Base-by-base conservation (phyloP, 1,284 basidiomycete genomes). In the Irpex lacteus region DNA sequence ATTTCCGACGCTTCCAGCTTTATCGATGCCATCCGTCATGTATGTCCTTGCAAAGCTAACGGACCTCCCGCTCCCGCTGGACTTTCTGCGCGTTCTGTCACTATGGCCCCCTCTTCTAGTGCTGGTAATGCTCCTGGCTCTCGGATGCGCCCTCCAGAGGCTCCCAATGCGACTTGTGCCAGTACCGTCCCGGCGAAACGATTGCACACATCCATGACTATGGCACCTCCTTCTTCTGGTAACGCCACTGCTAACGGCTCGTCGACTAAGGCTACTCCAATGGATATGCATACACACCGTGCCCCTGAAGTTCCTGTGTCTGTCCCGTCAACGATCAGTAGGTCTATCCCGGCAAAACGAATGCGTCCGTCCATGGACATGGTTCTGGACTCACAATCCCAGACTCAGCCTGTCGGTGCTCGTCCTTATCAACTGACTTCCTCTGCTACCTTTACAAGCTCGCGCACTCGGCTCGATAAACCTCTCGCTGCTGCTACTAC, bases 11-110 rank as follows among this genome's bases (percentile, higher is more conserved):
- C 86, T 0, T 71, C 77, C 2, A 81, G 83, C 65, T 88, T 89
- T 68, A 82, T 91, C 64, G 80, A 86, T 55, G 77, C 82, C 4
- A 86, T 92, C 67, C 81, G 82, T 61, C 78, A 81, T 19, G 81
- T 91, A 49, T 92, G 90, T 71, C 90, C 89, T 1, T 92, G 90
- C 78, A 91, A 73, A 57, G 68, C 69, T 18, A 74, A 74, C 53
- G 55, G 67, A 26, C 63, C 61, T 5, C 67, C 70, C 40, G 63
- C 66, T 26, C 50, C 63, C 13, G 26, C 26, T 44, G 47, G 63
- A 9, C 65, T 65, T 60, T 60, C 56, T 21, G 60, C 15, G 5
- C 67, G 66, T 4, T 52, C 63, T 49, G 63, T 66, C 44, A 62
- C 65, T 9, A 65, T 67, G 66, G 50, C 61, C 44, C 36, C 55